Evolutionary conservation across 352 stramenopile genomes (phyloP), one percentile per base, ranked within the genome.

Genomic region (Phytophthora syringae): DNA sequence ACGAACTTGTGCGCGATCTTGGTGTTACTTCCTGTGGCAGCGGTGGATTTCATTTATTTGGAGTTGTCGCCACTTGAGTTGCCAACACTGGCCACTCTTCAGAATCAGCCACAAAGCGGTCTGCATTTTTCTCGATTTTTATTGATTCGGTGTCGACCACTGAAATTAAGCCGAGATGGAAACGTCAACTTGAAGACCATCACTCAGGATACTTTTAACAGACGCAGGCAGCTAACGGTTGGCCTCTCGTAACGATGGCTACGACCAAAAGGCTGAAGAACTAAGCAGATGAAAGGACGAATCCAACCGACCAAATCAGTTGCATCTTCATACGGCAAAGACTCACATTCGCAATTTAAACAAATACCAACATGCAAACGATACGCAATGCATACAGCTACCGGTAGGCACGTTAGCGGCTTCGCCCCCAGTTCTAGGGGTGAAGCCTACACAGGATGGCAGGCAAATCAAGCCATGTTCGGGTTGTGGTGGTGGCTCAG

Each of bases 401-500:
- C n/a, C n/a, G n/a, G n/a, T 44, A 44, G 20, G 13, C n/a, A 32
- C 12, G 18, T 12, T 18, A 48, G 3, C 40, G 5, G 10, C 18
- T 48, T 28, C 20, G 4, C 20, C 16, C 15, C 36, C 36, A 42
- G 36, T 42, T 40, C 34, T 42, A 21, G 36, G 4, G 13, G 16
- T 43, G 37, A 11, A 43, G n/a, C 37, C 9, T 43, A 9, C 36
- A 43, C n/a, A 18, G 47, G 0, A 16, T 12, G 32, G 49, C 30
- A 36, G 30, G 4, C 21, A 4, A 10, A 40, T 53, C 12, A 40
- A 3, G 40, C 9, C 13, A 65, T 42, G 21, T 12, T 34, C 5
- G 25, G 10, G 32, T 60, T 18, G 15, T 67, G 40, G 21, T 62
- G 40, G 18, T 71, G 36, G 22, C 22, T 62, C 34, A 71, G 22